Base-by-base conservation (phyloP, 2,329 filamentous ascomycete genomes). In the Domatiomyces globalis region DNA sequence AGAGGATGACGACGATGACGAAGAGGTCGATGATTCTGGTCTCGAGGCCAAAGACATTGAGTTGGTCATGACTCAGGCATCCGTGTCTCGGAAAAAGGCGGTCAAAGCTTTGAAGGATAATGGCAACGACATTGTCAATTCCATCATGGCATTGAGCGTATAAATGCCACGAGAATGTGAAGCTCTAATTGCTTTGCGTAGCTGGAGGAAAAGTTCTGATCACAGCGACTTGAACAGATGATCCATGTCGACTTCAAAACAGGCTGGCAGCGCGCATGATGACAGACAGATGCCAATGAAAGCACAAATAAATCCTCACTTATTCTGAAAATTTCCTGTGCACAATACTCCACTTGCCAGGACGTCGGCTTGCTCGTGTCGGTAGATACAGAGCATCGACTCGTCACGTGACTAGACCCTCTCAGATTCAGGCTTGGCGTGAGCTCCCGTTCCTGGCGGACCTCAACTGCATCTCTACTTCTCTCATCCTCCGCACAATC, bases 71-170 rank as follows among this genome's bases (percentile, higher is more conserved):
- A 87, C 86, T 63, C 90, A 98, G 75, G 92, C 92, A 64, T 92
- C 78, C 66, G 94, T 98, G 65, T 95, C 87, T 63, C 81, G 92
- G 71, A 95, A 94, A 77, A 96, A 96, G 82, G 92, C 92, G 56
- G 81, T 98, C 76, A 98, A 96, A 77, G 92, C 94, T 52, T 79
- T 98, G 46, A 71, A 71, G 78, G 92, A 96, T 78, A 98, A 98
- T 69, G 90, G 96, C 75, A 95, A 96, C 67, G 92, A 98, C 70
- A 98, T 98, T 75, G 92, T 98, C 78, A 98, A 98, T 80, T 95
- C 92, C 64, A 98, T 98, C 76, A 98, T 98, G 92, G 89, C 90
- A 63, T 76, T 98, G 70, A 88, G 85, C 77, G 83, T 87, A 78
- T 89, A 50, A 58, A 54, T 49, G 52, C 50, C 44, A 50, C 10